Percentiles rank a stretch among this genome's conserved stretches.
Evolutionary conservation across 78 protist genomes (phyloP).

Genomic region (Dictyostelium citrinum): DNA sequence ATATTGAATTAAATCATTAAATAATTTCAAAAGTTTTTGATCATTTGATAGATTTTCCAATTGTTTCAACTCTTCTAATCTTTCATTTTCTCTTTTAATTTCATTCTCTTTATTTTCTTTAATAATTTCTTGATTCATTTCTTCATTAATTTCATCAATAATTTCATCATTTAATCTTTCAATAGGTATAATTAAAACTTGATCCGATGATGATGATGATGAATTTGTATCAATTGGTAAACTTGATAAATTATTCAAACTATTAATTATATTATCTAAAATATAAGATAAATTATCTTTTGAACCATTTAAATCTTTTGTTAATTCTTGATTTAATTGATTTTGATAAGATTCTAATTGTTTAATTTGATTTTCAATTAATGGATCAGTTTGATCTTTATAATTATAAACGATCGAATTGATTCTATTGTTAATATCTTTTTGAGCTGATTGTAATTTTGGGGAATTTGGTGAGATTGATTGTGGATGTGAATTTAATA

Average conservation of each 20-base stretch:
- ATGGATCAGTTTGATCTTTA: background rate
- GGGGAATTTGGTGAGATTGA: background rate
- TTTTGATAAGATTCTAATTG: background rate
- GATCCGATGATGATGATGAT: too few species aligned
- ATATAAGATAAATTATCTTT: background rate
- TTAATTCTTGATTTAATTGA: background rate
- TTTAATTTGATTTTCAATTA: background rate
- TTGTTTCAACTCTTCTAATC: constrained; percentile 1
- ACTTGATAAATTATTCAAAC: background rate
- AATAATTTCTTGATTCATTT: background rate
- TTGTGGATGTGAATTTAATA: background rate
- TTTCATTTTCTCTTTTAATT: background rate
- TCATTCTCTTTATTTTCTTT: background rate
- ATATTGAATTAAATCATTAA: constrained; percentile 11
- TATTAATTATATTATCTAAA: background rate
- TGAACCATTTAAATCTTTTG: background rate
- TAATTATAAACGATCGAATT: background rate
- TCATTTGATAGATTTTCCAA: background rate
- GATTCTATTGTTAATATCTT: constrained; percentile 9
- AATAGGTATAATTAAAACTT: background rate
- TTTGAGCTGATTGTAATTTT: background rate
- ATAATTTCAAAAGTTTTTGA: background rate
- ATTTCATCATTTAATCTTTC: background rate
- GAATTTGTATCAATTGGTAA: background rate
- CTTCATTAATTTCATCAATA: background rate